These are phyloP conservation scores for Parmelia sp. DNA, from an alignment of 495 filamentous ascomycete genomes.

Conservation along the genomic window DNA sequence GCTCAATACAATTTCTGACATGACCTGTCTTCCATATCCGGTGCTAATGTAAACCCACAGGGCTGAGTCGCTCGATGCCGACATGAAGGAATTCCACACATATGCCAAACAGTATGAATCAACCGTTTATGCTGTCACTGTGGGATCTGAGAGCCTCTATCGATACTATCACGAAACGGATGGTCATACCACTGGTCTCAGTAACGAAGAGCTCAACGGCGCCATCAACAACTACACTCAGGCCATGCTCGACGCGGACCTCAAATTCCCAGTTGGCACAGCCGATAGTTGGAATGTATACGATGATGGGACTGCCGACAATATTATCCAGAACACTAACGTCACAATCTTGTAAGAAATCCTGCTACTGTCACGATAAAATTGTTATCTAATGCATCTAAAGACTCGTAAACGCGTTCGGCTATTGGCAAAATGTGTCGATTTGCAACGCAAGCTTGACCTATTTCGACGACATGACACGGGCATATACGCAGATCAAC, in stretches of 20 bases:
- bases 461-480: constrained; percentile 69
- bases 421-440: constrained; percentile 71
- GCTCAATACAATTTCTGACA: not conserved
- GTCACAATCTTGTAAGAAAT: constrained; percentile 57
- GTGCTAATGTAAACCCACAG: constrained; percentile 32
- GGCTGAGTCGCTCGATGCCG: constrained; percentile 62
- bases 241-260: constrained; percentile 50
- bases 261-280: constrained; percentile 59
- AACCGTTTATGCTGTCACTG: constrained; percentile 66
- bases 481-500: constrained; percentile 66
- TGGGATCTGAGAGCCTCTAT: constrained; percentile 73
- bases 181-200: constrained; percentile 48
- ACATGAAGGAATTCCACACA: constrained; percentile 52
- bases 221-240: constrained; percentile 54
- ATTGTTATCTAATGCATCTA: constrained; percentile 8
- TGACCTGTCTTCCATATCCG: not conserved
- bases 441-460: constrained; percentile 57
- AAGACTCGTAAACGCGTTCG: constrained; percentile 71
- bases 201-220: constrained; percentile 51
- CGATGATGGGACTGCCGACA: constrained; percentile 65
- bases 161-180: constrained; percentile 34
- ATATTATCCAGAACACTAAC: constrained; percentile 55
- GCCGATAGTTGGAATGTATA: constrained; percentile 82
- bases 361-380: not conserved
- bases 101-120: constrained; percentile 49